A percentile compares a stretch with the other conserved stretches of the same genome.
These are phyloP conservation scores for Acanthamoeba healyi DNA, from an alignment of 208 protist species.

Conservation along the genomic window DNA sequence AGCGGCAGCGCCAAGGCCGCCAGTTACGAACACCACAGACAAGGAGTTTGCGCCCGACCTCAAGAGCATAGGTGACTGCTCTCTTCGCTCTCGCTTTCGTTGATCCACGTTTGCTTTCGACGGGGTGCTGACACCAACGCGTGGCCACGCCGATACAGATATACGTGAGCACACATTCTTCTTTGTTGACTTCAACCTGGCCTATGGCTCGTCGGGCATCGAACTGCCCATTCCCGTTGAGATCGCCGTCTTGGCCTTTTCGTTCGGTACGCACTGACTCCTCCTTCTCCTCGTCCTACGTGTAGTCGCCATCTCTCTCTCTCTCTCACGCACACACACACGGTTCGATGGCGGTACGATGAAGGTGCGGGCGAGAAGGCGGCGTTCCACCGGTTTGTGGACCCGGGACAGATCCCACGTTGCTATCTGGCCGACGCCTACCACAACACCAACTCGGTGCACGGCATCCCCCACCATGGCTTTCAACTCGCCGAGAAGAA, in stretches of 20 bases:
- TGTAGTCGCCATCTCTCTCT: too few species aligned
- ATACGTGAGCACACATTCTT: conserved; percentile 23
- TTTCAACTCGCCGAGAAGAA: conserved; percentile 30
- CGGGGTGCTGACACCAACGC: too few species aligned
- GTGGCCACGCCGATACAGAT: neutral
- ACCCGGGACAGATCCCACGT: neutral
- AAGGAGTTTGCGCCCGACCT: conserved; percentile 27
- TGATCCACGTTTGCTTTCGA: neutral
- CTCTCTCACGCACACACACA: neutral
- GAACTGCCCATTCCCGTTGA: neutral
- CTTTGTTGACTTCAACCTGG: conserved; percentile 34
- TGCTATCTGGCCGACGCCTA: conserved; percentile 23
- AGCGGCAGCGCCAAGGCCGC: neutral
- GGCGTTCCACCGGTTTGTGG: neutral
- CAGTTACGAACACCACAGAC: neutral
- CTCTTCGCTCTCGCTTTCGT: too few species aligned
- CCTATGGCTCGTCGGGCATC: neutral
- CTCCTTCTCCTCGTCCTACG: too few species aligned
- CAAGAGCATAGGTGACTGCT: neutral
- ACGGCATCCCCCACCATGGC: conserved; percentile 23
- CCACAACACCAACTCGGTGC: neutral
- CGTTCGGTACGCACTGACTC: neutral
- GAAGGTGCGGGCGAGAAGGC: conserved; percentile 19
- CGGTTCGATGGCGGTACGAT: too few species aligned
- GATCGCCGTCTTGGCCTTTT: conserved; percentile 10